phyloP scores from a whole-genome alignment of 2,329 filamentous ascomycete genomes.

The Chaetomiaceae sp. region DNA sequence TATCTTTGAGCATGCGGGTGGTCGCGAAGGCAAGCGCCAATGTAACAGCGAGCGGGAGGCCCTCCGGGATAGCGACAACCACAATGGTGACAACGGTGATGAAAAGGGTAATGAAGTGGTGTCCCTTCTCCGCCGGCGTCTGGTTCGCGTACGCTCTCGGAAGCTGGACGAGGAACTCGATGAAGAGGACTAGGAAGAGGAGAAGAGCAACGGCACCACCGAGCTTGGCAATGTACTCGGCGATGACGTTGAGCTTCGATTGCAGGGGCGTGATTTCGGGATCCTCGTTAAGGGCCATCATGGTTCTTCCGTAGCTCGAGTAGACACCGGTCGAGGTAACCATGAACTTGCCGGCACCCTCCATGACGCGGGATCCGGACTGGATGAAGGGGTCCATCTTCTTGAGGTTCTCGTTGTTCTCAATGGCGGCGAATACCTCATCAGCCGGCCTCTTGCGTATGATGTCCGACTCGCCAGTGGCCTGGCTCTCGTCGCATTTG shows the following conservation, averaged over 20 bases:
- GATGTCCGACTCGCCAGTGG: slow-evolving; percentile 74
- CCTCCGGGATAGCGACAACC: slow-evolving; percentile 75
- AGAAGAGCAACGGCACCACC: slow-evolving; percentile 73
- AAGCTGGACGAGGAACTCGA: slow-evolving; percentile 74
- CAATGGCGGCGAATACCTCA: slow-evolving; percentile 65
- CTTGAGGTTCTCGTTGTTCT: slow-evolving; percentile 59
- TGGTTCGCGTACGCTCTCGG: slow-evolving; percentile 42
- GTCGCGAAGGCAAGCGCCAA: slow-evolving; percentile 73
- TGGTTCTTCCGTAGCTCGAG: slow-evolving; percentile 70
- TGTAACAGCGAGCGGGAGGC: slow-evolving; percentile 72
- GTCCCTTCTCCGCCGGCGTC: slow-evolving; percentile 68
- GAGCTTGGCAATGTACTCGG: slow-evolving; percentile 72
- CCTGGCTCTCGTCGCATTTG: slow-evolving; percentile 73
- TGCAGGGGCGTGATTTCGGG: slow-evolving; percentile 73
- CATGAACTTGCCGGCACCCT: slow-evolving; percentile 70
- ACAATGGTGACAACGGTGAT: slow-evolving; percentile 77
- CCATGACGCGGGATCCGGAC: slow-evolving; percentile 74
- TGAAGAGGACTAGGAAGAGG: slow-evolving; percentile 79
- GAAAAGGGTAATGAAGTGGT: slow-evolving; percentile 70
- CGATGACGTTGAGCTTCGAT: slow-evolving; percentile 69
- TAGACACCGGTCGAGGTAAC: slow-evolving; percentile 69
- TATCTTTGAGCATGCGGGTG: slow-evolving; percentile 71
- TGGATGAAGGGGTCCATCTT: slow-evolving; percentile 83
- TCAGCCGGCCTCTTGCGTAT: slow-evolving; percentile 64
- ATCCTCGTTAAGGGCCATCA: slow-evolving; percentile 69